phyloP scores from a whole-genome alignment of 805 yeast genomes.

The Saturnispora saitoi region DNA sequence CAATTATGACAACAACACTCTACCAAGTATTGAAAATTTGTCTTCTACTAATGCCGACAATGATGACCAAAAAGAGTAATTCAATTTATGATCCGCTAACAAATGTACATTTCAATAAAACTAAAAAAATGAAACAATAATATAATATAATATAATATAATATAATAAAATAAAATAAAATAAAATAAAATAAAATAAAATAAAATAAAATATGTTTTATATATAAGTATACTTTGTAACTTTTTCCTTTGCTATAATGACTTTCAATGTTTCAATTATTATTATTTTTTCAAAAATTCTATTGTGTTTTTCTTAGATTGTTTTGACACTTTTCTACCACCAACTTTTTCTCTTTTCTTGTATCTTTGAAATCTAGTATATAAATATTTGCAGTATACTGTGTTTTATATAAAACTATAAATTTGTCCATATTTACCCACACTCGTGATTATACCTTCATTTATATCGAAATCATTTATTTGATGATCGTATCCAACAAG shows the following conservation, averaged over 20 bases:
- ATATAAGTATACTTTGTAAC: not conserved
- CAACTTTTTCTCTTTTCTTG: not conserved
- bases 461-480: constrained; percentile 6
- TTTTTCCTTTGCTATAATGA: not conserved
- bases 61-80: not conserved
- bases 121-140: too few relatives aligned
- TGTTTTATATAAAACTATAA: not conserved
- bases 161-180: not conserved
- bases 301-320: not conserved
- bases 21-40: not conserved
- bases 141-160: too few relatives aligned
- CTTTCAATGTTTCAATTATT: not conserved
- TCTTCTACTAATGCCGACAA: not conserved
- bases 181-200: not conserved
- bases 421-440: constrained; percentile 12
- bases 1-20: not conserved
- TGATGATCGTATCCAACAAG: constrained; percentile 14
- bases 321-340: not conserved
- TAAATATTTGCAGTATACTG: not conserved
- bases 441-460: constrained; percentile 4
- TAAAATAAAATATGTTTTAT: not conserved
- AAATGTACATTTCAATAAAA: not conserved
- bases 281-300: not conserved
- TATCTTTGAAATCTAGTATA: not conserved
- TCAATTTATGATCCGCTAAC: not conserved